Conservation (phyloP, 2,329 filamentous ascomycete genomes). For the Colletotrichum lentis region DNA sequence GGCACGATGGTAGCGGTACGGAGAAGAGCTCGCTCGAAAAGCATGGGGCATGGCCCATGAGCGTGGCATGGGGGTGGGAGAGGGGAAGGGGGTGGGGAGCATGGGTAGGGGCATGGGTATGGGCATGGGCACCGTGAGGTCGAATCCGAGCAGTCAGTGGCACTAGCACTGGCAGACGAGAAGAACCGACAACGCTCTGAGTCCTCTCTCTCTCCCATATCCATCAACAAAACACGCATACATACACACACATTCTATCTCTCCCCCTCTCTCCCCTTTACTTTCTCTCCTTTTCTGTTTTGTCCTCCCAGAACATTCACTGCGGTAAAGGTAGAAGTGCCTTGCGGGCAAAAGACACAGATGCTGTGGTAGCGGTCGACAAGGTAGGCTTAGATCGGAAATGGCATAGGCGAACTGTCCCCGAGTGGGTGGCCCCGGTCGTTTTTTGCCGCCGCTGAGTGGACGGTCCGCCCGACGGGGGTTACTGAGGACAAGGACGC, state of each 20-base stretch:
- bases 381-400: slow-evolving; percentile 36
- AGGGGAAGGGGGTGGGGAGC: not conserved
- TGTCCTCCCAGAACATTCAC: not conserved
- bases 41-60: slow-evolving; percentile 19
- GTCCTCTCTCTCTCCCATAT: not conserved
- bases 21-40: slow-evolving; percentile 16
- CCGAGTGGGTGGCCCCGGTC: slow-evolving; percentile 29
- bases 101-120: not conserved
- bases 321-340: not conserved
- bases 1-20: slow-evolving; percentile 27
- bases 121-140: slow-evolving; percentile 18
- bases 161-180: not conserved
- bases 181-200: not conserved
- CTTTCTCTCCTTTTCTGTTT: too few species aligned
- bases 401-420: slow-evolving; percentile 32
- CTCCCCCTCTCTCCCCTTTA: too few species aligned
- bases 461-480: slow-evolving; percentile 34
- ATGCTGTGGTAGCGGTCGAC: slow-evolving; percentile 23
- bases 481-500: slow-evolving; percentile 4
- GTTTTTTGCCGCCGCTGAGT: slow-evolving; percentile 28
- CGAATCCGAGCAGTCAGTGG: slow-evolving; percentile 12
- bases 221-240: too few species aligned
- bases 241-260: too few species aligned
- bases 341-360: slow-evolving; percentile 9
- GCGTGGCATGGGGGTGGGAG: not conserved